A percentile compares a stretch with the other conserved stretches of the same genome.
phyloP scores from a whole-genome alignment of 176 grass and related monocot genomes.

The Rhynchospora tenuis region DNA sequence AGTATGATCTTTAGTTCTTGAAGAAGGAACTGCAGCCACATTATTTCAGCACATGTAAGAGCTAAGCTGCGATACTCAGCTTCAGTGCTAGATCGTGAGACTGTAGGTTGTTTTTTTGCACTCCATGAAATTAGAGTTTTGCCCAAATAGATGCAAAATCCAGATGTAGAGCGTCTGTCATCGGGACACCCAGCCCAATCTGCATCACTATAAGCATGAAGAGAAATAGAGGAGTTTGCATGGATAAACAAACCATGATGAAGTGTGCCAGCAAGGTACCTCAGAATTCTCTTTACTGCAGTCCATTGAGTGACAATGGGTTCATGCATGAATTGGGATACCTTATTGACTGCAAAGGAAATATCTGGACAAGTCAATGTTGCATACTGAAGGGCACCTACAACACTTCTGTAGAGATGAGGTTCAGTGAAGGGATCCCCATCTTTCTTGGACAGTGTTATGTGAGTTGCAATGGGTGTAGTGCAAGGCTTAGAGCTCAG shows the following conservation, averaged over 20 bases:
- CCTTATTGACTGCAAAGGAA: background rate
- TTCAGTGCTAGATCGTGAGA: too few relatives aligned
- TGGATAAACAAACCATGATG: background rate
- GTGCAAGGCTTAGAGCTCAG: background rate
- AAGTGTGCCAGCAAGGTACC: background rate
- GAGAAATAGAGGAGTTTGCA: background rate
- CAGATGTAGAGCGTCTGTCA: too few relatives aligned
- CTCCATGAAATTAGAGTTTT: too few relatives aligned
- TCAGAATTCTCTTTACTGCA: too few relatives aligned
- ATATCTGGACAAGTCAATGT: background rate
- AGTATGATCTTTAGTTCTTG: too few relatives aligned
- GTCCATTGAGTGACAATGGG: too few relatives aligned
- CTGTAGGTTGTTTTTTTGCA: too few relatives aligned
- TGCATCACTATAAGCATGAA: background rate
- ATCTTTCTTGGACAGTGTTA: background rate
- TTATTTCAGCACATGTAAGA: too few relatives aligned
- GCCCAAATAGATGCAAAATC: too few relatives aligned
- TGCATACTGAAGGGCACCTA: background rate
- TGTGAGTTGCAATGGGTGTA: background rate
- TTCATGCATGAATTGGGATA: too few relatives aligned
- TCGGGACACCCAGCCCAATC: background rate
- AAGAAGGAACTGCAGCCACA: too few relatives aligned
- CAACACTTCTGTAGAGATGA: background rate
- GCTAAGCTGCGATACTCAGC: too few relatives aligned
- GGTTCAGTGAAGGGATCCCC: background rate